Conservation (phyloP, 495 filamentous ascomycete species). For the Trichoderma reesei region DNA sequence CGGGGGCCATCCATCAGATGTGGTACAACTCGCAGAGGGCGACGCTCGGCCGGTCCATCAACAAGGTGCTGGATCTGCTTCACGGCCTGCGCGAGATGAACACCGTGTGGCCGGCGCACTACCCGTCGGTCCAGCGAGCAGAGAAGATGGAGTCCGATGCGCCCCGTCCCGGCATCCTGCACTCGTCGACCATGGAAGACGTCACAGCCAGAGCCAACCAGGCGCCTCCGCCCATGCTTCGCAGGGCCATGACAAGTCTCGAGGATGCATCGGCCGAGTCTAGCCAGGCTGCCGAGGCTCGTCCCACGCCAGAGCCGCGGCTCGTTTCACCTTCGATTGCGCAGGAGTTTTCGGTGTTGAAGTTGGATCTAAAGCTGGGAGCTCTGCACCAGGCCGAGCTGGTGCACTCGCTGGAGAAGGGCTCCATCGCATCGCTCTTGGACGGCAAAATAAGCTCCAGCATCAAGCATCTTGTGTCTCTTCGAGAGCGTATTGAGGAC, state of each 20-base stretch:
- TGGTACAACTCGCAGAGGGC: slow-evolving; percentile 84
- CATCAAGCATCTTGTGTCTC: slow-evolving; percentile 74
- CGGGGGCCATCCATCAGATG: slow-evolving; percentile 38
- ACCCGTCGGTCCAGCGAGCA: slow-evolving; percentile 69
- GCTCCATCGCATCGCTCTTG: slow-evolving; percentile 75
- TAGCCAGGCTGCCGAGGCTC: slow-evolving; percentile 54
- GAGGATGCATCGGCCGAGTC: slow-evolving; percentile 60
- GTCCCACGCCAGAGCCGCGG: slow-evolving; percentile 49
- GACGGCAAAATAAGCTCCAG: slow-evolving; percentile 91
- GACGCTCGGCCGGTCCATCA: slow-evolving; percentile 75
- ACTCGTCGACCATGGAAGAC: slow-evolving; percentile 37
- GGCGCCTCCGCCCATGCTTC: slow-evolving; percentile 41
- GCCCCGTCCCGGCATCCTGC: slow-evolving; percentile 42
- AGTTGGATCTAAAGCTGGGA: slow-evolving; percentile 87
- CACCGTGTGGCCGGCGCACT: slow-evolving; percentile 83
- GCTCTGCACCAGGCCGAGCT: slow-evolving; percentile 77
- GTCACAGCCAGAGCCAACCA: slow-evolving; percentile 14
- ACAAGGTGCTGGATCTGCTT: slow-evolving; percentile 65
- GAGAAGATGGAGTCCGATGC: slow-evolving; percentile 27
- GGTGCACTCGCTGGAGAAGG: slow-evolving; percentile 93
- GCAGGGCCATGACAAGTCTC: slow-evolving; percentile 58
- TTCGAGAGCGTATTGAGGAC: slow-evolving; percentile 92
- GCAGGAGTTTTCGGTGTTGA: slow-evolving; percentile 90
- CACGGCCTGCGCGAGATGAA: slow-evolving; percentile 82
- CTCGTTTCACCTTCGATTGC: slow-evolving; percentile 88